Base-by-base conservation (phyloP, 2,329 filamentous ascomycete genomes). In the Bipolaris bicolor region DNA sequence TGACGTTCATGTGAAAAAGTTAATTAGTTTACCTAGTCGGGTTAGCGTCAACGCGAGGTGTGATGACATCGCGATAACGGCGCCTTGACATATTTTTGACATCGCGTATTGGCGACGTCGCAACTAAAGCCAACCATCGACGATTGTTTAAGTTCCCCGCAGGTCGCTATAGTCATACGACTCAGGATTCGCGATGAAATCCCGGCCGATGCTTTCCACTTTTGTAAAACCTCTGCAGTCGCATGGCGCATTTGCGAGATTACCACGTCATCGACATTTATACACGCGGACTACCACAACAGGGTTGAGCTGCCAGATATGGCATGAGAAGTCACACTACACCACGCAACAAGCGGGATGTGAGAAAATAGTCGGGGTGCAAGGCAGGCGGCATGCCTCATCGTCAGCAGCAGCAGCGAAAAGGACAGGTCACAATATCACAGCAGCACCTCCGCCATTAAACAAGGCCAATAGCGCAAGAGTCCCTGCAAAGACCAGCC, bases 21-120 rank as follows among this genome's bases (percentile, higher is more conserved):
- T 39, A 57, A 57, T 47, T 41, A 34, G 29, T 45, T 16, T 31
- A 47, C 52, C 54, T 22, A 43, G 49, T 48, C 22, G 11, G 49
- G 52, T 40, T 69, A 69, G 67, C 62, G 59, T 44, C 33, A 44
- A 62, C 62, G 60, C 63, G 64, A 62, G 47, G 60, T 64, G 58
- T 65, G 60, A 71, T 71, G 70, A 72, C 68, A 68, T 67, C 66
- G 69, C 58, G 70, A 55, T 37, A 43, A 41, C 29, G 31, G 46
- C 29, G 44, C 47, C 36, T 48, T 50, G 56, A 40, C 40, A 37
- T 31, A 41, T 50, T 60, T 47, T 52, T 52, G 43, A 26, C 26
- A 41, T 37, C 55, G 55, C 63, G 56, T 61, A 65, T 66, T 45
- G 37, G 37, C 60, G 49, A 64, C 64, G 64, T 64, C 61, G 55